Percentiles rank a stretch among this genome's conserved stretches.
Evolutionary conservation across 345 rosid genomes (phyloP).

Genomic region (Rhodamnia argentea): DNA sequence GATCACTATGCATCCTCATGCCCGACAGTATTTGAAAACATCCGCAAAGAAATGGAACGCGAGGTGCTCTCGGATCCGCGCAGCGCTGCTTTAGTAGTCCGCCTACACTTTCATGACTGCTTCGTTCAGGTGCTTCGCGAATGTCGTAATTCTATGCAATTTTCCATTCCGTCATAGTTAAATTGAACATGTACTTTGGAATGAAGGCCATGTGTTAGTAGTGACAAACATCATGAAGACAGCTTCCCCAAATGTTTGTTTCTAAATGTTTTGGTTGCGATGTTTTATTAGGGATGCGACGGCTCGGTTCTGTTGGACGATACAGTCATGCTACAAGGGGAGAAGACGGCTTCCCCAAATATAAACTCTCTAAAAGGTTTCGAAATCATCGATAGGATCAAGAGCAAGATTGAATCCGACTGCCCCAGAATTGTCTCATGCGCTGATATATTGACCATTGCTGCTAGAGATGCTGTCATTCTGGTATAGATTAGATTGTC

Average conservation of each 20-base stretch:
- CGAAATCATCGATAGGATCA: slow-evolving; percentile 60
- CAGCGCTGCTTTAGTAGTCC: slow-evolving; percentile 60
- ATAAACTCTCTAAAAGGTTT: slow-evolving; percentile 53
- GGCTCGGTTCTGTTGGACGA: slow-evolving; percentile 84
- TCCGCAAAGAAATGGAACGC: slow-evolving; percentile 75
- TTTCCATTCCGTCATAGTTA: neutral
- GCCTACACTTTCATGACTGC: slow-evolving; percentile 90
- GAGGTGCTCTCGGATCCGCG: slow-evolving; percentile 69
- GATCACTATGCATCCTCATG: slow-evolving; percentile 69
- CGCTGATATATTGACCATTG: slow-evolving; percentile 81
- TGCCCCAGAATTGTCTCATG: slow-evolving; percentile 89
- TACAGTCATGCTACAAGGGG: slow-evolving; percentile 52
- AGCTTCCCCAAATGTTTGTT: no score
- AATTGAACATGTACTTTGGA: neutral
- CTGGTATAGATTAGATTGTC: slow-evolving; percentile 26
- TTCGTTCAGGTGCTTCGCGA: slow-evolving; percentile 63
- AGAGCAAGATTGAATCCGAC: slow-evolving; percentile 76
- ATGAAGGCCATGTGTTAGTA: neutral
- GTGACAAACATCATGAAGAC: neutral
- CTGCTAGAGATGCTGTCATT: slow-evolving; percentile 81
- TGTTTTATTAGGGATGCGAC: slow-evolving; percentile 66
- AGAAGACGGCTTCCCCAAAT: slow-evolving; percentile 60
- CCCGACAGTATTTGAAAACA: slow-evolving; percentile 49
- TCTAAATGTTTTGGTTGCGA: neutral
- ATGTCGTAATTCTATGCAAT: neutral